These are phyloP conservation scores for Stereum hirsutum DNA, from an alignment of 1,284 basidiomycete species.

Conservation along the genomic window DNA sequence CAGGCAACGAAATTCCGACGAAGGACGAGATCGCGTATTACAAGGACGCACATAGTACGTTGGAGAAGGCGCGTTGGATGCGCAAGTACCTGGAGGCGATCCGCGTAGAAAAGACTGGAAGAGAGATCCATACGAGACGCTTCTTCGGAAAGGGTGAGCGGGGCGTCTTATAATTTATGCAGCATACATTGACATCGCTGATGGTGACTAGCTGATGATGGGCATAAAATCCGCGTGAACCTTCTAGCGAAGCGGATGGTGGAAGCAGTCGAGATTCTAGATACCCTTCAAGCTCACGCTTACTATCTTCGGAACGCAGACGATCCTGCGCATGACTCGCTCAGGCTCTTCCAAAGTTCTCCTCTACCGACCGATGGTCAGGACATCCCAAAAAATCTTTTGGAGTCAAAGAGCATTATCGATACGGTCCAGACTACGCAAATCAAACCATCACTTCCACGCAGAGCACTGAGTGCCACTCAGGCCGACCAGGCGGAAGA, in stretches of 20 bases:
- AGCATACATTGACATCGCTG: too few relatives aligned
- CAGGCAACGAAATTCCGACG: slow-evolving; percentile 13
- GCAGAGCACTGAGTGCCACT: too few relatives aligned
- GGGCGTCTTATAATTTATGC: too few relatives aligned
- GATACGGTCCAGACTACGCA: too few relatives aligned
- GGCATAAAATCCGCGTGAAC: slow-evolving; percentile 21
- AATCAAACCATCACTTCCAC: too few relatives aligned
- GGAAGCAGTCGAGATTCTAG: slow-evolving; percentile 13
- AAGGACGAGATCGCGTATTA: slow-evolving; percentile 12
- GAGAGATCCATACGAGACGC: slow-evolving; percentile 16
- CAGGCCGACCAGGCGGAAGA: slow-evolving; percentile 11
- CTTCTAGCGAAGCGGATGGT: slow-evolving; percentile 19
- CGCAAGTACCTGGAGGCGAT: slow-evolving; percentile 22
- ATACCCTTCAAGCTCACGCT: slow-evolving; percentile 15
- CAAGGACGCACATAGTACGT: slow-evolving; percentile 9
- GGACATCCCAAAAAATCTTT: too few relatives aligned
- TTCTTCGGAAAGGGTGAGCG: slow-evolving; percentile 21
- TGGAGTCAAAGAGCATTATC: too few relatives aligned
- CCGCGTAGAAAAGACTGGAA: slow-evolving; percentile 18
- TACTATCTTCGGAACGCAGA: slow-evolving; percentile 13
- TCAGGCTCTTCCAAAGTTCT: slow-evolving; percentile 9
- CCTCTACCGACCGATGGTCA: too few relatives aligned
- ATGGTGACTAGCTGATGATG: slow-evolving; percentile 17
- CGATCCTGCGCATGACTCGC: slow-evolving; percentile 10
- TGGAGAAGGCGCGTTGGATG: slow-evolving; percentile 17